Evolutionary conservation across 1,284 basidiomycete species (phyloP), one percentile per base, ranked within the genome.

Genomic region (Moniliophthora roreri): DNA sequence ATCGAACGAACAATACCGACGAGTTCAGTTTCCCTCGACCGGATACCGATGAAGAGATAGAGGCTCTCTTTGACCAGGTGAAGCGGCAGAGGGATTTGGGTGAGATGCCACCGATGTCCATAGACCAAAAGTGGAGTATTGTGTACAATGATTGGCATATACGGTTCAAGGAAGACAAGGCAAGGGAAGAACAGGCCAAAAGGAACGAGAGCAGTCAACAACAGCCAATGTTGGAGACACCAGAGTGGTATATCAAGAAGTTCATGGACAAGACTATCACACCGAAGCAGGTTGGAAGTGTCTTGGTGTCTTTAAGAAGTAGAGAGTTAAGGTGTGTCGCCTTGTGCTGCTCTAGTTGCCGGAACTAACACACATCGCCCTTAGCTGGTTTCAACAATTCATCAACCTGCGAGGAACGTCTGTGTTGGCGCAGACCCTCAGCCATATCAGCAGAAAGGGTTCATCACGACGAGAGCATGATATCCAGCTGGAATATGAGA

Each of bases 41-140:
- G 2, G 77, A 81, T 10, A 80, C 77, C 10, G 84, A 90, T 58
- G 79, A 83, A 38, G 85, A 91, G 52, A 85, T 97, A 36, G 87
- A 94, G 65, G 71, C 70, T 2, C 70, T 94, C 52, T 96, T 95
- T 65, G 81, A 90, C 58, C 81, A 84, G 52, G 81, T 95, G 49
- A 80, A 84, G 59, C 78, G 80, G 47, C 85, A 81, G 49, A 81
- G 89, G 39, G 87, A 84, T 60, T 67, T 92, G 9, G 80, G 72
- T 18, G 80, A 81, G 20, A 68, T 88, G 40, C 79, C 81, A 0
- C 74, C 76, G 42, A 73, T 95, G 24, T 66, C 83, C 0, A 78
- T 89, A 26, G 90, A 95, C 48, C 93, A 93, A 67, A 98, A 98
- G 71, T 98, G 95, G 95, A 79, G 81, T 58, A 85, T 98, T 64